Conservation (phyloP, 768 basidiomycete species). For the Tubosaeta brunneosetosa region DNA sequence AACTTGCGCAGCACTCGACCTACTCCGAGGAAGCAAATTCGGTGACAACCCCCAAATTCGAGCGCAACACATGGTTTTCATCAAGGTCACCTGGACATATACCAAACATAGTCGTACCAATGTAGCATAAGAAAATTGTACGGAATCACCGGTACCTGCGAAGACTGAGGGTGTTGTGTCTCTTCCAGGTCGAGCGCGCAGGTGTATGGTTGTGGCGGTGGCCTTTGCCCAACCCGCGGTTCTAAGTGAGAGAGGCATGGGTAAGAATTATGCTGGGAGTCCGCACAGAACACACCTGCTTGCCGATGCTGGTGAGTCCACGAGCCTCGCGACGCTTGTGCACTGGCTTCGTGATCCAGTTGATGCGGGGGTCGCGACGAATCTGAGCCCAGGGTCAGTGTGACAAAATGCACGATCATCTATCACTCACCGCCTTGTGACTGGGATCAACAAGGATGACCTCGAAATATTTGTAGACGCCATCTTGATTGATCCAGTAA, state of each 20-base stretch:
- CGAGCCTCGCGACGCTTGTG: conserved; percentile 98
- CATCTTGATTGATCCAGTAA: conserved; percentile 99
- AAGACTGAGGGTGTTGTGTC: conserved; percentile 94
- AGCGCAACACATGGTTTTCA: conserved; percentile 10
- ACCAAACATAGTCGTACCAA: conserved; percentile 26
- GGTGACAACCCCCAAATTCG: background rate
- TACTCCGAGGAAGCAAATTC: too few species aligned
- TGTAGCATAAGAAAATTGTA: conserved; percentile 4
- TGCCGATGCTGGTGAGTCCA: conserved; percentile 94
- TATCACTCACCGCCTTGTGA: conserved; percentile 79
- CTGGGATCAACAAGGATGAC: conserved; percentile 96
- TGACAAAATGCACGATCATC: background rate
- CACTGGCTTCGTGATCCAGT: conserved; percentile 98
- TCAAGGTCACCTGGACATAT: conserved; percentile 13
- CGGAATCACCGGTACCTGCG: conserved; percentile 72
- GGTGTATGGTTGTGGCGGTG: conserved; percentile 92
- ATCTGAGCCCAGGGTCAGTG: conserved; percentile 46
- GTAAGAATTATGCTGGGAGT: background rate
- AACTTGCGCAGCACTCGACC: background rate
- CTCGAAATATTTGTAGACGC: conserved; percentile 99
- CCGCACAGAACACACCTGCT: conserved; percentile 58
- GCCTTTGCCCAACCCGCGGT: conserved; percentile 96
- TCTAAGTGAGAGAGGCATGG: conserved; percentile 42
- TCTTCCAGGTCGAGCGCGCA: conserved; percentile 90
- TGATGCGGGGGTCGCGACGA: conserved; percentile 94